Evolutionary conservation across 108 stramenopile genomes (phyloP), one percentile per base, ranked within the genome.

Genomic region (Pseudonitzschia pungens): DNA sequence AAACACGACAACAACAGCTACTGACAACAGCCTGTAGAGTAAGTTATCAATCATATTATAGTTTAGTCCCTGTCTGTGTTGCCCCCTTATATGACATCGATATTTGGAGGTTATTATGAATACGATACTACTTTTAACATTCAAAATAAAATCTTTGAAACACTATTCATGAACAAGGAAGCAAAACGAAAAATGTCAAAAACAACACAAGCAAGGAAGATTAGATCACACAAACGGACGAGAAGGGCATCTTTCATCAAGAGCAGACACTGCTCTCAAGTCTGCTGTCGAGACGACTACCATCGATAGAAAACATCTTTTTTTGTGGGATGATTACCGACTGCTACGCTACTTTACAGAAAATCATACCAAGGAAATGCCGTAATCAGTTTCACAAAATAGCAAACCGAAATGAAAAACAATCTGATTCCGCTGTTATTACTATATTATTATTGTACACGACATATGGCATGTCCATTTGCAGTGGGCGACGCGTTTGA

Each of bases 1-100:
- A 12, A 32, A 27, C 53, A 71, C 44, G 45, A 55, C 54, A 24
- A 10, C 54, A 55, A 55, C 54, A 48, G 18, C 45, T 48, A 48
- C n/a, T 14, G 14, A 18, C 7, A 48, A 48, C 45, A 48, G 16
- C 45, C 45, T 48, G 45, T 48, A 14, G 45, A 48, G 45, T 48
- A 48, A 48, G 45, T 48, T 14, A 48, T 48, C 14, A 48, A 48
- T 14, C 14, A 48, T 48, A 48, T 48, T 48, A 48, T 48, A 48
- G 45, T 48, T 48, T 14, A 48, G 45, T 11, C 45, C 45, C 14
- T 48, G 45, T 48, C 14, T 18, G 14, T 48, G 45, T 48, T 48
- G 45, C 3, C 45, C 45, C 45, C 45, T 18, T 48, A 14, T 48
- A 48, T 18, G 18, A 48, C 45, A 11, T 12, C 45, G 45, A 48